phyloP scores from a whole-genome alignment of 495 filamentous ascomycete species.

The Clavariopsis aquatica region DNA sequence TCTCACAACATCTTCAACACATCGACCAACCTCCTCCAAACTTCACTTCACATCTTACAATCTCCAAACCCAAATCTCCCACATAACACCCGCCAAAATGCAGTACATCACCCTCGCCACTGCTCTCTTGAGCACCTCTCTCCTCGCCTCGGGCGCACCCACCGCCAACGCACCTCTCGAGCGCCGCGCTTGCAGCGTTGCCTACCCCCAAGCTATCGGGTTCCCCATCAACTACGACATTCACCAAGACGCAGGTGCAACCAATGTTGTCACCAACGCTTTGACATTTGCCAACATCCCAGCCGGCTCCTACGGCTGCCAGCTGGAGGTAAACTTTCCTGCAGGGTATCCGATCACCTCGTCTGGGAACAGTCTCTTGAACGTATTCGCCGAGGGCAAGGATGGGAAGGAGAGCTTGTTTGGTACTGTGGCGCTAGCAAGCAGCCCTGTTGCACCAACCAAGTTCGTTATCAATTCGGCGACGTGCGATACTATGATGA shows the following conservation, averaged over 20 bases:
- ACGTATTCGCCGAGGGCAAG: slow-evolving; percentile 18
- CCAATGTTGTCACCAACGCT: slow-evolving; percentile 15
- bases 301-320: slow-evolving; percentile 34
- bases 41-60: background rate
- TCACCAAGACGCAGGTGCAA: slow-evolving; percentile 25
- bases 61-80: background rate
- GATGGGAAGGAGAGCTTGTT: slow-evolving; percentile 11
- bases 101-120: slow-evolving; percentile 33
- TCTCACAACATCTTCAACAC: background rate
- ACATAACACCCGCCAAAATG: slow-evolving; percentile 27
- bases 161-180: slow-evolving; percentile 19
- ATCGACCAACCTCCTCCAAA: background rate
- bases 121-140: slow-evolving; percentile 26
- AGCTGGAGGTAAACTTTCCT: slow-evolving; percentile 37
- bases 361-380: slow-evolving; percentile 27
- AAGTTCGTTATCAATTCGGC: slow-evolving; percentile 36
- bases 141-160: slow-evolving; percentile 28
- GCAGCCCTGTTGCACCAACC: slow-evolving; percentile 23
- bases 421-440: slow-evolving; percentile 30
- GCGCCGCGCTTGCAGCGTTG: slow-evolving; percentile 29
- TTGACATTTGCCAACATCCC: slow-evolving; percentile 31
- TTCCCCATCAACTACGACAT: slow-evolving; percentile 35
- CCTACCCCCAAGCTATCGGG: slow-evolving; percentile 32
- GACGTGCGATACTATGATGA: slow-evolving; percentile 23
- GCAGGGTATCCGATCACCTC: slow-evolving; percentile 30